Conservation (phyloP, 805 yeast genomes). For the Saccharomyces cerevisiae region DNA sequence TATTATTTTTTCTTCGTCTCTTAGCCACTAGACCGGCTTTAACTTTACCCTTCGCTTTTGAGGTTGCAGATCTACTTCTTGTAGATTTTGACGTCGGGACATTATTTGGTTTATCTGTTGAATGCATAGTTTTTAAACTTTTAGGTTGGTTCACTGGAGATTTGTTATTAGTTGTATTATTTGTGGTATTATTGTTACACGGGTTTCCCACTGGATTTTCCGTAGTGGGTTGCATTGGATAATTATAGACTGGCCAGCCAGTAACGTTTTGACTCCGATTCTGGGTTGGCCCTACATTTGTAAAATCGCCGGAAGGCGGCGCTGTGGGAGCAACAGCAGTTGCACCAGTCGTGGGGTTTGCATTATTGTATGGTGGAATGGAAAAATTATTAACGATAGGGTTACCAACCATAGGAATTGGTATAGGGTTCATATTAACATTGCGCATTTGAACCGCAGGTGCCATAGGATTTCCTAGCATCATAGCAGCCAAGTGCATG, state of each 20-base stretch:
- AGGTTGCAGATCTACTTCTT: conserved; percentile 5
- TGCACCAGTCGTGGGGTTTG: neutral
- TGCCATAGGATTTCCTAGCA: neutral
- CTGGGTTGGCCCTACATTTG: neutral
- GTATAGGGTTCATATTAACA: neutral
- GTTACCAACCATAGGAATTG: neutral
- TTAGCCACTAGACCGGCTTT: neutral
- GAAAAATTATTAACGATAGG: neutral
- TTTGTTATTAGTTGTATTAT: neutral
- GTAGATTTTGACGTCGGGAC: neutral
- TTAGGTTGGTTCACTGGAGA: neutral
- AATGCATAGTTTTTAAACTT: neutral
- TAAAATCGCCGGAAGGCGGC: neutral
- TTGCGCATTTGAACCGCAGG: neutral
- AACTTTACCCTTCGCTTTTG: conserved; percentile 1
- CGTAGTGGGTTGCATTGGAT: neutral
- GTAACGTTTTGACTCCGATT: neutral
- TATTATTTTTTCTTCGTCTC: neutral
- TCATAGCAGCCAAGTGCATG: conserved; percentile 7
- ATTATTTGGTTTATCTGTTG: neutral
- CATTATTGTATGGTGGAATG: neutral
- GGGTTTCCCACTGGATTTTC: neutral
- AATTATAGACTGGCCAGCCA: neutral
- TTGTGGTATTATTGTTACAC: neutral
- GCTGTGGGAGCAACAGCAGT: neutral